Evolutionary conservation across 192 early-diverging fungal genomes (phyloP).

Genomic region (Umbelopsis sp.): DNA sequence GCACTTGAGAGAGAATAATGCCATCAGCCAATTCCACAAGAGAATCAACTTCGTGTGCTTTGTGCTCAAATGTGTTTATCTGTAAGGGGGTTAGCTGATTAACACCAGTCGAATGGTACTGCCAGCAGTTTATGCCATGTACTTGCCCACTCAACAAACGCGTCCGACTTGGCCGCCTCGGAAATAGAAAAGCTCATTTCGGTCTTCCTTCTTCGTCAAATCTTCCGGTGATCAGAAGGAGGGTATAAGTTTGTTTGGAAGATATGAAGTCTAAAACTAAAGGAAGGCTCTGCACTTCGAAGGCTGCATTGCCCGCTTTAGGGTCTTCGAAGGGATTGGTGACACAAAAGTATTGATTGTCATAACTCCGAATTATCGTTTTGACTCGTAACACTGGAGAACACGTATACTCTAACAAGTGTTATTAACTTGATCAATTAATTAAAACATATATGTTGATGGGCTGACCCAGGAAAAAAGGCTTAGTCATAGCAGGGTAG

Average conservation of each 20-base stretch:
- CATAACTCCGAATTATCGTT: conserved; percentile 12
- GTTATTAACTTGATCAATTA: too few relatives aligned
- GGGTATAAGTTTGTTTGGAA: neutral
- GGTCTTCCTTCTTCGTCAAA: neutral
- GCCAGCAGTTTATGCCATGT: neutral
- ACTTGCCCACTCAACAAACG: conserved; percentile 44
- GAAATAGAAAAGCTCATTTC: conserved; percentile 20
- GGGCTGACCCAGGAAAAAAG: too few relatives aligned
- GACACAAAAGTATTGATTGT: neutral
- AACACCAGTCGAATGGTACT: neutral
- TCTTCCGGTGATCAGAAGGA: neutral
- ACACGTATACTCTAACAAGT: too few relatives aligned
- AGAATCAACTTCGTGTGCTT: conserved; percentile 46
- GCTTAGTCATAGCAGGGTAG: too few relatives aligned
- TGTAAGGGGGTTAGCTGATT: conserved; percentile 18
- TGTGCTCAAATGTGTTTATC: conserved; percentile 68
- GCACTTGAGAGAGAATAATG: conserved; percentile 79
- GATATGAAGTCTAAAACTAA: neutral
- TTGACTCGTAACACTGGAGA: too few relatives aligned
- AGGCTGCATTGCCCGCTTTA: neutral
- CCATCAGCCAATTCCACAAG: conserved; percentile 80
- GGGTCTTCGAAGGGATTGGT: neutral
- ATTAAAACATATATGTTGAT: too few relatives aligned
- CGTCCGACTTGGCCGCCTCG: conserved; percentile 19
- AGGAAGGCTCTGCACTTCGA: neutral